Base-by-base conservation (phyloP, 106 monocot species). In the Phalaenopsis equestris region DNA sequence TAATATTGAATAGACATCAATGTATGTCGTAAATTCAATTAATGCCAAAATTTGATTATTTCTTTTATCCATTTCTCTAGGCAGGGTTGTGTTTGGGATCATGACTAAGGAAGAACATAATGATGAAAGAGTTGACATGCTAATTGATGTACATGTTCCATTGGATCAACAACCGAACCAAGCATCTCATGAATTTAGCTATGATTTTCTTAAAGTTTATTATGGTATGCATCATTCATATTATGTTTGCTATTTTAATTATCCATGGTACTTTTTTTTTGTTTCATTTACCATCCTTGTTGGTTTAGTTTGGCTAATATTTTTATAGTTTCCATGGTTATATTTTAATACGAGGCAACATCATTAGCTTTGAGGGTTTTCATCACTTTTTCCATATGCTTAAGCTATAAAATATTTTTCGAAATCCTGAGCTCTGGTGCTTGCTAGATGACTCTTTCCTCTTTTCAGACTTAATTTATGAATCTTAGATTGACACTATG, bases 121-220 rank as follows among this genome's bases (percentile, higher is more conserved):
- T 2, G 79, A 80, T 42, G 86, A 72, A 57, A 77, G 64, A 30
- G 86, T 78, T 76, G 84, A 81, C 55, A 95, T 95, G 95, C 81
- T 86, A 42, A 86, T 95, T 37, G 95, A 95, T 67, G 82, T 70
- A 41, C 37, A n/a, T 46, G 41, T 6, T 24, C 77, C 42, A 7
- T 75, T 61, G 72, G 75, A 82, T 72, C 77, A 14, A 43, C 70
- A 70, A 45, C 70, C 8, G 7, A 77, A 56, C 24, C 37, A 58
- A 8, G 57, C 43, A 3, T 56, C 48, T 6, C 64, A 83, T 57
- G 89, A 81, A 14, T 90, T 92, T 56, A 79, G 88, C 76, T 77
- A 81, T 43, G 84, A 95, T 57, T 86, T 89, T 82, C 89, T 95
- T 36, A 88, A 86, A 76, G 75, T 90, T 81, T 95, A 89, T 77